Base-by-base conservation (phyloP, 1,139 yeast genomes). In the Pichia norvegensis region DNA sequence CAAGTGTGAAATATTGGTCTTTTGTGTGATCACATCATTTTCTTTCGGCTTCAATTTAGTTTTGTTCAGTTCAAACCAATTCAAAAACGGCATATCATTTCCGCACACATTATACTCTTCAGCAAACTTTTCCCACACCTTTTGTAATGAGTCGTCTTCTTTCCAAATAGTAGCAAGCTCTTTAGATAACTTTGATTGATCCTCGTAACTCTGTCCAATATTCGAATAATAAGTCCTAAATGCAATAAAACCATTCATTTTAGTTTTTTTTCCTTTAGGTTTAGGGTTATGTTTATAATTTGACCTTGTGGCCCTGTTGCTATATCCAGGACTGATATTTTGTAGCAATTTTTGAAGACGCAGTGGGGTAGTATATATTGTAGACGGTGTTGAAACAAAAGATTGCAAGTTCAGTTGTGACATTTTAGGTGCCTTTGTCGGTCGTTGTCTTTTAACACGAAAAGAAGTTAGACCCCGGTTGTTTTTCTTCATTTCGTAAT, bases 241-340 rank as follows among this genome's bases (percentile, higher is more conserved):
- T 1, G 72, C 73, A 44, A 67, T 60, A 48, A 69, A 69, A 0
- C 67, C 68, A 50, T 66, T 67, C 2, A 67, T 47, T 19, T 56
- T 55, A 23, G 44, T 47, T 39, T 52, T 48, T 29, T 27, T 25
- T 35, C 33, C 29, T 10, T 27, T 27, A 10, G 29, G 11, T 27
- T 10, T 27, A 27, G 13, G 4, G 11, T 43, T 38, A 38, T 33
- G 1, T 16, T 16, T 14, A 14, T 27, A 10, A 7, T 8, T 27
- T 8, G 29, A 8, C 13, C 29, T 27, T 6, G 9, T 10, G 8
- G 29, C 29, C 13, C 29, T 10, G 11, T 27, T 27, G 11, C 29
- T 4, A 10, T 8, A 27, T 4, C 29, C 29, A 4, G 29, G 29
- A 27, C 29, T 7, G 13, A 27, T 27, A 14, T 6, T 27, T 10